These are phyloP conservation scores for Boechera stricta DNA, from an alignment of 345 rosid species.

Conservation along the genomic window DNA sequence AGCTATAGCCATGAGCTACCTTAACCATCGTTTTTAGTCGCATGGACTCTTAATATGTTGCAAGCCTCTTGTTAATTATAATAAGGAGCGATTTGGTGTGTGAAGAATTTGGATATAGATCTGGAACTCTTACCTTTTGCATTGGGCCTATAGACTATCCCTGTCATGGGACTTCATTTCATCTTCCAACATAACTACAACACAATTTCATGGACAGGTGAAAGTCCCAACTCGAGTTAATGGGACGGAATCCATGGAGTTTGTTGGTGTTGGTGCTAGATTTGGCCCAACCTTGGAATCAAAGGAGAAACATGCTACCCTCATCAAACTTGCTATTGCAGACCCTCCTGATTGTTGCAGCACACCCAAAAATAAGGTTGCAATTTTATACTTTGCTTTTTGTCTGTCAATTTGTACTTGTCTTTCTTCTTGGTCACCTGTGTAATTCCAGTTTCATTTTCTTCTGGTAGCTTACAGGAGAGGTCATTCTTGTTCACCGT, in stretches of 20 bases:
- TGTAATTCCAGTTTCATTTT: conserved; percentile 25
- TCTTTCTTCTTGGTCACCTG: neutral
- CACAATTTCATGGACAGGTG: conserved; percentile 55
- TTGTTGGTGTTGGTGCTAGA: conserved; percentile 94
- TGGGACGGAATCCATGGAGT: conserved; percentile 62
- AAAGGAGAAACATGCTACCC: conserved; percentile 79
- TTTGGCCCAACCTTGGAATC: conserved; percentile 86
- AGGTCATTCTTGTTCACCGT: conserved; percentile 75
- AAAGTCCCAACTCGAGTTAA: conserved; percentile 82
- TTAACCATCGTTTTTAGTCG: conserved; percentile 1
- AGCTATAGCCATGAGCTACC: neutral
- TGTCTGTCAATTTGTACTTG: neutral
- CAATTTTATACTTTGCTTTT: neutral
- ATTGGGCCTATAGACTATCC: neutral
- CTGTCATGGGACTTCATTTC: conserved; percentile 9
- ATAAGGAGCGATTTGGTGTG: neutral
- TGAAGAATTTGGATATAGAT: conserved; percentile 25
- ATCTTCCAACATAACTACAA: neutral
- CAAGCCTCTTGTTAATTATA: conserved; percentile 11
- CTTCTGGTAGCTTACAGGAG: conserved; percentile 61
- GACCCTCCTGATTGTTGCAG: conserved; percentile 88
- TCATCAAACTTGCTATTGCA: conserved; percentile 60
- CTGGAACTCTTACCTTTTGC: neutral
- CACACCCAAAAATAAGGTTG: conserved; percentile 67
- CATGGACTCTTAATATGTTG: neutral